Percentiles rank a stretch among this genome's conserved stretches.
Conservation (phyloP, 1,284 basidiomycete genomes). For the Fomitopsis palustris region DNA sequence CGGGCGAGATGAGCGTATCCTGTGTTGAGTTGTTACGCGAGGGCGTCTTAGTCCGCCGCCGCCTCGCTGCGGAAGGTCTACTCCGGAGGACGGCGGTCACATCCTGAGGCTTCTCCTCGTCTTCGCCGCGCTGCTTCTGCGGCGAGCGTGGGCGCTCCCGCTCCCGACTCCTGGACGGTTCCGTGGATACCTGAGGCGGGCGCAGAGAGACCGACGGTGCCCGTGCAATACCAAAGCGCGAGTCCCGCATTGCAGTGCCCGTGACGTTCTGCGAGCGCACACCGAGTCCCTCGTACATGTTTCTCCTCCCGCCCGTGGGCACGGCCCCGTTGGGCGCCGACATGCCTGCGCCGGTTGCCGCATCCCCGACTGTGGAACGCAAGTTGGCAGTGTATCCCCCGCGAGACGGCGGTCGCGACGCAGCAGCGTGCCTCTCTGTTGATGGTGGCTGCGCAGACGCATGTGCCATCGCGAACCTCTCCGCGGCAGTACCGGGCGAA, state of each 20-base stretch:
- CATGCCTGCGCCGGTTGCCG: not conserved
- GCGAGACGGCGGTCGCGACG: conserved; percentile 4
- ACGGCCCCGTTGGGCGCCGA: not conserved
- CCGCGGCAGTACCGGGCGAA: conserved; percentile 10
- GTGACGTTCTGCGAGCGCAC: conserved; percentile 50
- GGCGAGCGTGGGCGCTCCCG: conserved; percentile 8
- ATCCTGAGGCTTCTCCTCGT: conserved; percentile 2
- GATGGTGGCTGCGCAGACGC: conserved; percentile 10
- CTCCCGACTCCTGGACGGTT: conserved; percentile 2
- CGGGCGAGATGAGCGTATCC: conserved; percentile 6
- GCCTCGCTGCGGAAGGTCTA: conserved; percentile 21
- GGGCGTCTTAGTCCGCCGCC: conserved; percentile 20
- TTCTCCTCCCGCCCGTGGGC: conserved; percentile 7
- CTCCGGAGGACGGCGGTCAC: conserved; percentile 11
- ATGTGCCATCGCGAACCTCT: conserved; percentile 3
- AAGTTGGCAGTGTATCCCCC: not conserved
- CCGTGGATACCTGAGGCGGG: not conserved
- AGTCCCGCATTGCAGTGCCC: conserved; percentile 50
- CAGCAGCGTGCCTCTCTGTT: conserved; percentile 9
- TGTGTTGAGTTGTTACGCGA: conserved; percentile 13
- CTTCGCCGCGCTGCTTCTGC: conserved; percentile 2
- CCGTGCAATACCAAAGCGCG: conserved; percentile 20
- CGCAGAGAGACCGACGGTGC: conserved; percentile 13
- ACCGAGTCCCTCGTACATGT: conserved; percentile 18
- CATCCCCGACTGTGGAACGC: not conserved